Base-by-base conservation (phyloP, 345 rosid species). In the Eucalyptus microcorys region DNA sequence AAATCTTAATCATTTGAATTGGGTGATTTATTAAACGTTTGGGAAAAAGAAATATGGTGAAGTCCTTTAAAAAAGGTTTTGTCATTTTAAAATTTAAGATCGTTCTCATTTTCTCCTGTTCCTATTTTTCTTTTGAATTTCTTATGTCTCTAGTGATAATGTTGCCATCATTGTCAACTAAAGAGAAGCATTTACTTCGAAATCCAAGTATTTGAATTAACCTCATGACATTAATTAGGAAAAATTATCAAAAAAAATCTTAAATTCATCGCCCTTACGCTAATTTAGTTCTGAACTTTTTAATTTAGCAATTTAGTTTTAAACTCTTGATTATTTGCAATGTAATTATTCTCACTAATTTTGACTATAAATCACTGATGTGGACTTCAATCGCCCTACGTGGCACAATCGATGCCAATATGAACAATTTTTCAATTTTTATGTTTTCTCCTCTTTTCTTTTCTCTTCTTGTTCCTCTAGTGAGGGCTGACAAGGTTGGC, bases 251-350 rank as follows among this genome's bases (percentile, higher is more conserved):
- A 59, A 59, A 21, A 50, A 59, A 59, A 5, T 57, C 15, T 1
- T 11, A 59, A 59, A 26, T 26, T 0, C 14, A 24, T 59, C 26
- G 15, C 0, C 3, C 14, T 59, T 2, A 3, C 0, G 4, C 3
- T 7, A 26, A 57, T 57, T 57, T 27, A 26, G 7, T 57, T 21
- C 0, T 57, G 3, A 57, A 57, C 6, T 57, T 57, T 57, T 57
- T 24, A 22, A 22, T 57, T 8, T 24, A 11, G 6, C 1, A 24
- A 57, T 57, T 57, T 10, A 57, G 32, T 59, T 5, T 12, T 59
- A 59, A 59, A 59, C 4, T 59, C 11, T 59, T 52, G 5, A 52
- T 52, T 1, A 52, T 52, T 52, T 8, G 0, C 10, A 52, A 52
- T 52, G 57, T 3, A 57, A 3, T 26, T 27, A 10, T 57, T 57